A percentile compares a stretch with the other conserved stretches of the same genome.
phyloP scores from a whole-genome alignment of 192 early-diverging fungal genomes.

The Rhizophagus clarus region DNA sequence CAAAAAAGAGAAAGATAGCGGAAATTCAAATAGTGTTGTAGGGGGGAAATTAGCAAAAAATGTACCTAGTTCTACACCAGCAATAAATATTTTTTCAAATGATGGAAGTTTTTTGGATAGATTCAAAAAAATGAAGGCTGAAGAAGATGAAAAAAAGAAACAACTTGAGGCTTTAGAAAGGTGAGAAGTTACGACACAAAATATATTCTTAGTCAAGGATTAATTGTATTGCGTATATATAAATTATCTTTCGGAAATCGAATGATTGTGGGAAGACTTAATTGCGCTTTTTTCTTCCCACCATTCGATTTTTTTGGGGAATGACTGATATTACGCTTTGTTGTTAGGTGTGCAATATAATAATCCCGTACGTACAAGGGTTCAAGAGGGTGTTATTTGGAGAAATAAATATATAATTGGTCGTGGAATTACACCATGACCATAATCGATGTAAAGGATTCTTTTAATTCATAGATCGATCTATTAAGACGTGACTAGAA shows the following conservation, averaged over 20 bases:
- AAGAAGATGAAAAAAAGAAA: constrained; percentile 36
- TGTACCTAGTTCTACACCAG: constrained; percentile 34
- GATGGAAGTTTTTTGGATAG: constrained; percentile 37
- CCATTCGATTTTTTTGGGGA: not conserved
- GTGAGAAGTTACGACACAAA: constrained; percentile 27
- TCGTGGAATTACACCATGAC: not conserved
- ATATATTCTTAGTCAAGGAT: not conserved
- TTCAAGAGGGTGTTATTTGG: not conserved
- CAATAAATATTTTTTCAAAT: constrained; percentile 40
- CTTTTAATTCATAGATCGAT: not conserved
- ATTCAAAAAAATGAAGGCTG: constrained; percentile 38
- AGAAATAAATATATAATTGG: not conserved
- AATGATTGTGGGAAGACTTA: not conserved
- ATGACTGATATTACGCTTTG: not conserved
- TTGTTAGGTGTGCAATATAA: not conserved
- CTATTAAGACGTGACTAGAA: not conserved
- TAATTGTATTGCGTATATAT: not conserved
- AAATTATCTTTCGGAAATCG: not conserved
- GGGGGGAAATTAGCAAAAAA: constrained; percentile 20
- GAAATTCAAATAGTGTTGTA: not conserved
- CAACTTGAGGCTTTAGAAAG: constrained; percentile 35
- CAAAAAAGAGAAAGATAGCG: constrained; percentile 9
- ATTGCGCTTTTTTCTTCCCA: not conserved
- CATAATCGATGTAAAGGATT: not conserved
- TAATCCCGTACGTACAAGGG: not conserved